A percentile compares a stretch with the other conserved stretches of the same genome.
These are phyloP conservation scores for Boeremia exigua DNA, from an alignment of 2,329 filamentous ascomycete genomes.

Conservation along the genomic window DNA sequence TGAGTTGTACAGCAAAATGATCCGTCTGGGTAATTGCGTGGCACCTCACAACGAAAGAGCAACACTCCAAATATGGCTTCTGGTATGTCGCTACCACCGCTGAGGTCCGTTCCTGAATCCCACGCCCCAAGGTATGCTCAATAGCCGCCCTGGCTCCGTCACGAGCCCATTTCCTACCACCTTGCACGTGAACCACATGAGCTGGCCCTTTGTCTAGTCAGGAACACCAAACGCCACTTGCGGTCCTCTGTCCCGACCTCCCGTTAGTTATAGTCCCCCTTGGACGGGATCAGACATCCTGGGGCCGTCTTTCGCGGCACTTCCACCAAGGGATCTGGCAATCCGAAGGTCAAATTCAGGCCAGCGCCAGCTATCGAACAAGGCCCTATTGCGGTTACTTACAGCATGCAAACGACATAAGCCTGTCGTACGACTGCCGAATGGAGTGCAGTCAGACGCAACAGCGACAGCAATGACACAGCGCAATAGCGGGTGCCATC, in stretches of 20 bases:
- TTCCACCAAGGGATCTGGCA: neutral
- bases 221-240: neutral
- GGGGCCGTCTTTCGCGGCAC: neutral
- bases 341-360: constrained; percentile 2
- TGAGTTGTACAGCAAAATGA: constrained; percentile 48
- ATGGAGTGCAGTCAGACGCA: constrained; percentile 12
- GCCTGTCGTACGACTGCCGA: constrained; percentile 6
- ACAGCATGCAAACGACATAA: constrained; percentile 1
- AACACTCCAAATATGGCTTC: constrained; percentile 17
- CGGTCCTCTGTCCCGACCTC: neutral
- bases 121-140: constrained; percentile 8
- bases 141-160: constrained; percentile 6
- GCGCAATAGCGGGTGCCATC: constrained; percentile 23
- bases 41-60: constrained; percentile 21
- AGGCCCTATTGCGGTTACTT: constrained; percentile 1
- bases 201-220: neutral
- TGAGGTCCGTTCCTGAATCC: constrained; percentile 19
- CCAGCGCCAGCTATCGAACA: neutral
- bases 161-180: constrained; percentile 3
- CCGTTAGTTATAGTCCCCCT: neutral
- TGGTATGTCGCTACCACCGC: constrained; percentile 15
- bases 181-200: neutral
- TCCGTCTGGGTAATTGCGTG: constrained; percentile 23
- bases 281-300: neutral
- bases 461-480: constrained; percentile 18